Conservation (phyloP, 2,329 filamentous ascomycete genomes). For the Colletotrichum sp. region DNA sequence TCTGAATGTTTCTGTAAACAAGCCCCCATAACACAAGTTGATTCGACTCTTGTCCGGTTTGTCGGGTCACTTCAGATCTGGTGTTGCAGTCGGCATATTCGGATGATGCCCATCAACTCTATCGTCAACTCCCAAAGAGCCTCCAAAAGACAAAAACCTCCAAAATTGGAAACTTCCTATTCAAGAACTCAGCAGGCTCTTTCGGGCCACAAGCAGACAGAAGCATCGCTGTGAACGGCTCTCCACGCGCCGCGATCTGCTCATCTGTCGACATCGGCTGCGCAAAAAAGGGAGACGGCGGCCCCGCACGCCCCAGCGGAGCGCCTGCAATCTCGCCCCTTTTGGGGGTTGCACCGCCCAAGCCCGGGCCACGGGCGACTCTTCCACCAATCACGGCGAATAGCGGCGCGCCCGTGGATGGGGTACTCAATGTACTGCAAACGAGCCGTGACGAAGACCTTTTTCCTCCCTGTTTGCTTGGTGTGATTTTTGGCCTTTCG, state of each 20-base stretch:
- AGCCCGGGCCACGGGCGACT: background rate
- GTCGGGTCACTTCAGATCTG: background rate
- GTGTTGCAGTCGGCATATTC: background rate
- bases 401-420: background rate
- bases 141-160: background rate
- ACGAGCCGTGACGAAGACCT: conserved; percentile 1
- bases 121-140: background rate
- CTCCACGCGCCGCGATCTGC: background rate
- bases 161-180: background rate
- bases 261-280: background rate
- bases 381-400: conserved; percentile 14
- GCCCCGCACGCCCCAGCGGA: conserved; percentile 3
- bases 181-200: background rate
- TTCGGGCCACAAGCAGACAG: background rate
- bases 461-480: background rate
- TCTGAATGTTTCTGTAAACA: background rate
- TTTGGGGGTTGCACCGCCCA: conserved; percentile 3
- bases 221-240: background rate
- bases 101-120: background rate
- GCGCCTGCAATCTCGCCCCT: conserved; percentile 4
- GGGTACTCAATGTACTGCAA: conserved; percentile 11
- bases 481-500: background rate
- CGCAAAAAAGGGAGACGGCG: background rate
- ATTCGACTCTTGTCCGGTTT: background rate
- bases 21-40: background rate